Conservation (phyloP, 306 rosid genomes). For the Aeschynomene evenia region DNA sequence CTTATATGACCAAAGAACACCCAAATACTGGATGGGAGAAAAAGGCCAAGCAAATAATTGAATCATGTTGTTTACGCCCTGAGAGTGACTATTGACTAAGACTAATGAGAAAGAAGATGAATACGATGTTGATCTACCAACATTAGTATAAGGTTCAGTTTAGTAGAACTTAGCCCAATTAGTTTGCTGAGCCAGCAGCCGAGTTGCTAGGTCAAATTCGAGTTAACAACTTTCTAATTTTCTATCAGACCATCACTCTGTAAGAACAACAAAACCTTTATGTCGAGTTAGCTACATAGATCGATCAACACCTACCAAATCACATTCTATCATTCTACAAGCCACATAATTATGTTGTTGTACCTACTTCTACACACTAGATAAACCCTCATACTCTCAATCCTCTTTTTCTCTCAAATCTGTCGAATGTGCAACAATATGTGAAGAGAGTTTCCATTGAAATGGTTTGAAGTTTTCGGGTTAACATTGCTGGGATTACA, state of each 20-base stretch:
- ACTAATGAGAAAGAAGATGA: slow-evolving; percentile 5
- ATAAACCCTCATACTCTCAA: not conserved
- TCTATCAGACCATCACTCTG: not conserved
- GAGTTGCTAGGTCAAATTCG: too few species aligned
- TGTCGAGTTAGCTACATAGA: too few species aligned
- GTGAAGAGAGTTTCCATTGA: not conserved
- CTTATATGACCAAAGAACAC: not conserved
- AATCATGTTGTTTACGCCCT: not conserved
- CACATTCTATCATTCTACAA: too few species aligned
- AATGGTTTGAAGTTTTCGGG: not conserved
- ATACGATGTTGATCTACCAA: not conserved
- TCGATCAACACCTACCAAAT: too few species aligned
- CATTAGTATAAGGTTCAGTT: not conserved
- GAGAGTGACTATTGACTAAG: not conserved
- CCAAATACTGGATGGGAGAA: too few species aligned
- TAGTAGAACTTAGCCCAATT: not conserved
- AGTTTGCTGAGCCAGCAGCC: not conserved
- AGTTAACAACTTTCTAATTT: not conserved
- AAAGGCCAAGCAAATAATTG: not conserved
- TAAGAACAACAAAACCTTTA: too few species aligned
- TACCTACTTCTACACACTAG: not conserved
- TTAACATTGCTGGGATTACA: not conserved
- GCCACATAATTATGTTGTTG: too few species aligned
- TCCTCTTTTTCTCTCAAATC: not conserved
- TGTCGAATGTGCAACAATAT: not conserved